These are phyloP conservation scores for Saitozyma sp. DNA, from an alignment of 768 basidiomycete species.

Conservation along the genomic window DNA sequence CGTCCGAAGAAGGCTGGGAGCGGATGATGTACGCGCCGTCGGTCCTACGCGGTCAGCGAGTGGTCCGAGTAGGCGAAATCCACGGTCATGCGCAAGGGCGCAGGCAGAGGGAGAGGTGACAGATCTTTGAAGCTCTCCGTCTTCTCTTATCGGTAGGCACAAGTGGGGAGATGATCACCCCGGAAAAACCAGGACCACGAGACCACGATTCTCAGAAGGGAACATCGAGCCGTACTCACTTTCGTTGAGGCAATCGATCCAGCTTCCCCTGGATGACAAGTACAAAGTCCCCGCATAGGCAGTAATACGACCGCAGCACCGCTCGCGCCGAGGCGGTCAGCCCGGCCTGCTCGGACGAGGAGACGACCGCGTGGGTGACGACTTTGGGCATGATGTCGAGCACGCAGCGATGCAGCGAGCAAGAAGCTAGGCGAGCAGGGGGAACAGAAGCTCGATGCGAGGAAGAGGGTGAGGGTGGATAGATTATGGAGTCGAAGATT, in stretches of 20 bases:
- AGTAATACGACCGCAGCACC: conserved; percentile 52
- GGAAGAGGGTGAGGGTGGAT: no score
- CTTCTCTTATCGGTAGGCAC: conserved; percentile 2
- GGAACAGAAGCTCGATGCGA: no score
- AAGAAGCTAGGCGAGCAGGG: no score
- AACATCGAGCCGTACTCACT: conserved; percentile 27
- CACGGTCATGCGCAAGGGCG: conserved; percentile 5
- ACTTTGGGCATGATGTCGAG: conserved; percentile 76
- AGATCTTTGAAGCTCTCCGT: conserved; percentile 2
- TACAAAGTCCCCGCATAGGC: conserved; percentile 53
- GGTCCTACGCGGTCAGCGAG: conserved; percentile 56
- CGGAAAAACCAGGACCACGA: background rate
- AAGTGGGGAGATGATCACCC: conserved; percentile 1
- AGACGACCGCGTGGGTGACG: conserved; percentile 81
- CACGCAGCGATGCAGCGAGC: no score
- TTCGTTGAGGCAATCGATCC: conserved; percentile 47
- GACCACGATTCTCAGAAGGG: background rate
- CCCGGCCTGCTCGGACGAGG: conserved; percentile 66
- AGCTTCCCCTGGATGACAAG: conserved; percentile 52
- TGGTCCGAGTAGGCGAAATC: conserved; percentile 67
- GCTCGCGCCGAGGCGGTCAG: conserved; percentile 48
- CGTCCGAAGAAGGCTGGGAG: conserved; percentile 63
- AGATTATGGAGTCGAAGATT: no score
- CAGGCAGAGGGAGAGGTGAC: background rate
- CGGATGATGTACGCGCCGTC: conserved; percentile 80